Evolutionary conservation across 139 green algal species (phyloP).

Genomic region (Picochlorum sp.): DNA sequence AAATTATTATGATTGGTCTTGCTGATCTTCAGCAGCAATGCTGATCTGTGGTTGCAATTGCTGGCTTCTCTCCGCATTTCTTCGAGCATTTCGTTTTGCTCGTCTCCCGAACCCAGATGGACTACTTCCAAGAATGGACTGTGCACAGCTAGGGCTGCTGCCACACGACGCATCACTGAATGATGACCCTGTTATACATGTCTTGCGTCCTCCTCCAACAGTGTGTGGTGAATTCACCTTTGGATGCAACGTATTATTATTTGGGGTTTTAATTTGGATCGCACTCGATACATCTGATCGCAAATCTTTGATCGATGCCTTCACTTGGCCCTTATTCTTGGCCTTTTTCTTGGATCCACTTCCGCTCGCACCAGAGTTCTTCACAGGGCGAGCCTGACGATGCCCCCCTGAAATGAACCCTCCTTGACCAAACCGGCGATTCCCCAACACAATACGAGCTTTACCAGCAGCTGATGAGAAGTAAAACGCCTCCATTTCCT

Average conservation of each 20-base stretch:
- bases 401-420: neutral
- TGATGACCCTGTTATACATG: too few relatives aligned
- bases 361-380: neutral
- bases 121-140: constrained; percentile 11
- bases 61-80: constrained; percentile 14
- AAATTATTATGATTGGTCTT: too few relatives aligned
- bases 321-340: too few relatives aligned
- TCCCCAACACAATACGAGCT: constrained; percentile 62
- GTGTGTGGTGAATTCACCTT: too few relatives aligned
- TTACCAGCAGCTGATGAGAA: constrained; percentile 53
- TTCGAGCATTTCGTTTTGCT: constrained; percentile 31
- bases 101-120: neutral
- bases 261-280: constrained; percentile 7
- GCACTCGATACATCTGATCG: neutral
- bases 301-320: neutral
- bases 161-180: too few relatives aligned
- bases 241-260: neutral
- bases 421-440: constrained; percentile 65
- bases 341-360: neutral
- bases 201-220: too few relatives aligned
- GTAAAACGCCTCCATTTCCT: constrained; percentile 71
- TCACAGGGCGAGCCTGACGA: constrained; percentile 14
- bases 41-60: neutral
- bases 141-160: too few relatives aligned
- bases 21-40: neutral